phyloP scores from a whole-genome alignment of 2,329 filamentous ascomycete species.

The Botryosphaeria dothidea region DNA sequence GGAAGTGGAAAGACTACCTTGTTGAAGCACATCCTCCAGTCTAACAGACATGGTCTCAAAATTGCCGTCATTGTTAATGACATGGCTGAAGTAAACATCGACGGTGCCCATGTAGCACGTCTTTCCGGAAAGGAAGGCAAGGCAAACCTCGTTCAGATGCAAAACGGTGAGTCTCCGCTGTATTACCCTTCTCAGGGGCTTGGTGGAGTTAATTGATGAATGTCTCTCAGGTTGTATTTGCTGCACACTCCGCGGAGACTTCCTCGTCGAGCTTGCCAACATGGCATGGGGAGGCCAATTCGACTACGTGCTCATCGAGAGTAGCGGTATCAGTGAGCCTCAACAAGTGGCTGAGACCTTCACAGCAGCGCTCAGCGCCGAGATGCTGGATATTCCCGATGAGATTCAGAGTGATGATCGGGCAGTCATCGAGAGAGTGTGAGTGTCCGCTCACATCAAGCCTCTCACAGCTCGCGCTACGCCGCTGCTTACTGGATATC shows the following conservation, averaged over 20 bases:
- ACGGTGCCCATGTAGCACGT: slow-evolving; percentile 61
- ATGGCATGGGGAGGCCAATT: slow-evolving; percentile 63
- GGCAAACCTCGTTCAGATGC: slow-evolving; percentile 67
- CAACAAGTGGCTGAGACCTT: slow-evolving; percentile 76
- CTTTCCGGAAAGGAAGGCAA: slow-evolving; percentile 45
- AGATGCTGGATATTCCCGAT: slow-evolving; percentile 49
- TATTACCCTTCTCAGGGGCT: background rate
- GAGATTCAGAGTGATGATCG: slow-evolving; percentile 46
- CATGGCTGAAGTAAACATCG: slow-evolving; percentile 63
- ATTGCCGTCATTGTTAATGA: slow-evolving; percentile 76
- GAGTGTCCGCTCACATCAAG: slow-evolving; percentile 21
- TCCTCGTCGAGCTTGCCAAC: slow-evolving; percentile 68
- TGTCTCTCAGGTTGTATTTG: slow-evolving; percentile 62
- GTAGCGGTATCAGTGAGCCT: slow-evolving; percentile 70
- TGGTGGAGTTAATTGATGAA: background rate
- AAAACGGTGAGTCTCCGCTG: slow-evolving; percentile 49
- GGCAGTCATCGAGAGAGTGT: slow-evolving; percentile 51
- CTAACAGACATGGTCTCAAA: slow-evolving; percentile 62
- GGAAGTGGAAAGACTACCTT: slow-evolving; percentile 73
- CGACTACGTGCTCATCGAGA: slow-evolving; percentile 73
- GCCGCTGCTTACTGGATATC: too few species aligned
- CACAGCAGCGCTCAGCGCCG: slow-evolving; percentile 51
- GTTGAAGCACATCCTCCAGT: slow-evolving; percentile 67
- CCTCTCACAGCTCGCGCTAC: too few species aligned
- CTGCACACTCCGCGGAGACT: slow-evolving; percentile 70